Evolutionary conservation across 163 green algal genomes (phyloP), one percentile per base, ranked within the genome.

Genomic region (Picocystis sp.): DNA sequence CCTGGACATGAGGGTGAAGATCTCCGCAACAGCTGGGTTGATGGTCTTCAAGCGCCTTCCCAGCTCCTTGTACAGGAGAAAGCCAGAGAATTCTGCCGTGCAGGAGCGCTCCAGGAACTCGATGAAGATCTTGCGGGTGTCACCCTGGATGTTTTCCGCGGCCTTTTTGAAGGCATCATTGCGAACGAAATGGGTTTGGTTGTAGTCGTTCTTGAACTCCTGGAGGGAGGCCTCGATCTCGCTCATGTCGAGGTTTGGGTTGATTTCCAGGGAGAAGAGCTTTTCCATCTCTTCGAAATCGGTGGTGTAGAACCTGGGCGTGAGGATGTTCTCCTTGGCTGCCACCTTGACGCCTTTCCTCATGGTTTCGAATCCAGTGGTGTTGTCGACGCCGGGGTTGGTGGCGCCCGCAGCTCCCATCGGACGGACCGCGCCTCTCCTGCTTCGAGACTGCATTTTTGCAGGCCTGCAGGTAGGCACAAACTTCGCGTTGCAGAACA

Each of bases 61-160:
- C 22, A 78, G 62, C 52, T 78, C 73, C 73, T 98, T 98, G 79
- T 96, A 98, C 19, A 98, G 74, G 50, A 98, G 66, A 72, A 98
- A 98, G 55, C 89, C 89, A 19, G 72, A 89, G 67, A 98, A 98
- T 76, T 98, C 89, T 10, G 89, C 89, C 23, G 89, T 98, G 81
- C 89, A 98, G 6, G 81, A 93, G 43, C 89, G 79, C 76, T 98
- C 89, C 60, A 98, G 68, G 70, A 98, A 98, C 80, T 98, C 89
- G n/a, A 96, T 81, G 64, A 97, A 97, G 66, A 97, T 95, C 58
- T 91, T 88, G 56, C 87, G 71, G 1, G 76, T 75, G n/a, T 70
- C 58, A 47, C 87, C 86, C 61, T 81, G 52, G 43, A 80, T 72
- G 24, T 65, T 60, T 41, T 76, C 70, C 15, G 70, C 70, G 2